Percentiles rank a stretch among this genome's conserved stretches.
Conservation (phyloP, 2,329 filamentous ascomycete species). For the Oidium heveae region DNA sequence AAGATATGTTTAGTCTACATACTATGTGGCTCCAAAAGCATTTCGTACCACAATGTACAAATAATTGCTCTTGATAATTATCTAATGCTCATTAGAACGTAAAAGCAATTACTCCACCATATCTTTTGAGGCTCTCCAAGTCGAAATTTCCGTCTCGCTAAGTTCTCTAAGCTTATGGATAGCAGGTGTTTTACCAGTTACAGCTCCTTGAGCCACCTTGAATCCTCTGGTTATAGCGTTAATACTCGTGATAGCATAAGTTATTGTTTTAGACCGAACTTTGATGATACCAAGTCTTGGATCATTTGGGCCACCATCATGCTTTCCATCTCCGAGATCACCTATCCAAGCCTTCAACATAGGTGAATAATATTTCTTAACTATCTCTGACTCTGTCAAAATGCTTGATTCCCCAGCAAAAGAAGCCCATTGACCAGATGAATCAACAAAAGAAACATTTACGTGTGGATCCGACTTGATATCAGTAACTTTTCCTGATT, state of each 20-base stretch:
- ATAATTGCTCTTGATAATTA: too few relatives aligned
- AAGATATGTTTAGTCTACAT: too few relatives aligned
- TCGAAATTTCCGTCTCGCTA: conserved; percentile 34
- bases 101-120: conserved; percentile 8
- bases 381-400: conserved; percentile 38
- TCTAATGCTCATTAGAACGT: too few relatives aligned
- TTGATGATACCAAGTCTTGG: conserved; percentile 63
- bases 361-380: conserved; percentile 53
- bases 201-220: conserved; percentile 50
- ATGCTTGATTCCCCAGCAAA: conserved; percentile 49
- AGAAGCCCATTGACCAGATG: conserved; percentile 63
- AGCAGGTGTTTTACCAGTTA: conserved; percentile 43
- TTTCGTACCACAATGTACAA: too few relatives aligned
- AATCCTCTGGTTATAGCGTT: conserved; percentile 36
- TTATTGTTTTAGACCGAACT: conserved; percentile 45
- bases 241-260: conserved; percentile 40
- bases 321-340: conserved; percentile 58
- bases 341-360: conserved; percentile 65
- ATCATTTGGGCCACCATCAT: conserved; percentile 61
- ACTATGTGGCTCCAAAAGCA: too few relatives aligned
- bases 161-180: conserved; percentile 60
- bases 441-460: conserved; percentile 61
- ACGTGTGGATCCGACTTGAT: conserved; percentile 44
- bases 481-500: conserved; percentile 70
- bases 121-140: conserved; percentile 24